These are phyloP conservation scores for Rhizodiscina lignyota DNA, from an alignment of 495 filamentous ascomycete genomes.

Conservation along the genomic window DNA sequence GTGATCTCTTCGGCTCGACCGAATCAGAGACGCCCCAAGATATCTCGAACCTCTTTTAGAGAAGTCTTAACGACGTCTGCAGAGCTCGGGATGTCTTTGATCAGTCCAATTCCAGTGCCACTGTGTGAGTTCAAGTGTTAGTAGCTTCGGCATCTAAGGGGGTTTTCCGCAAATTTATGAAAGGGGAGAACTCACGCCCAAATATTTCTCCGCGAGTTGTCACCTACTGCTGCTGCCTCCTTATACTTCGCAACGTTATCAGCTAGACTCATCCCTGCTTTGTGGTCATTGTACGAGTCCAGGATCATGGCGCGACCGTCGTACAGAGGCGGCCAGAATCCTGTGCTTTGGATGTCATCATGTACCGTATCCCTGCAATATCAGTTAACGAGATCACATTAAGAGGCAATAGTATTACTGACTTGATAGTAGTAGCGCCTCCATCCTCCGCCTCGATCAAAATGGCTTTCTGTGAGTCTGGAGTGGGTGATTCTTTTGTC, in stretches of 20 bases:
- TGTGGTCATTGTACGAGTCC: conserved; percentile 2
- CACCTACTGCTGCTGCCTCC: not conserved
- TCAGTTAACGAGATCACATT: not conserved
- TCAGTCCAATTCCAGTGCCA: conserved; percentile 3
- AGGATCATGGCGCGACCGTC: conserved; percentile 1
- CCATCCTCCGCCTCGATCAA: conserved; percentile 1
- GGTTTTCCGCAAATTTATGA: not conserved
- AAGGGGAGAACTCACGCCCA: conserved; percentile 1
- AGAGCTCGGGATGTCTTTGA: not conserved
- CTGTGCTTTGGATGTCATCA: conserved; percentile 1
- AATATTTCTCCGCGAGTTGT: conserved; percentile 1
- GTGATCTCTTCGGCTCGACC: too few relatives aligned
- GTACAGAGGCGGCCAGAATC: conserved; percentile 1
- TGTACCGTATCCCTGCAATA: not conserved
- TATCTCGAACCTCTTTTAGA: too few relatives aligned
- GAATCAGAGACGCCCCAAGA: too few relatives aligned
- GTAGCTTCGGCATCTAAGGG: not conserved
- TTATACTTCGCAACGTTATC: not conserved
- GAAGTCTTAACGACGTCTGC: conserved; percentile 3
- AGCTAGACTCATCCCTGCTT: not conserved
- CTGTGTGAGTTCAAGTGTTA: too few relatives aligned
- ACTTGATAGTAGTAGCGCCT: conserved; percentile 1
- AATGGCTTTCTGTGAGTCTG: not conserved
- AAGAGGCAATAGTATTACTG: too few relatives aligned
- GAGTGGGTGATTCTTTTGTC: conserved; percentile 1